These are phyloP conservation scores for Calocera viscosa DNA, from an alignment of 768 basidiomycete species.

Conservation along the genomic window DNA sequence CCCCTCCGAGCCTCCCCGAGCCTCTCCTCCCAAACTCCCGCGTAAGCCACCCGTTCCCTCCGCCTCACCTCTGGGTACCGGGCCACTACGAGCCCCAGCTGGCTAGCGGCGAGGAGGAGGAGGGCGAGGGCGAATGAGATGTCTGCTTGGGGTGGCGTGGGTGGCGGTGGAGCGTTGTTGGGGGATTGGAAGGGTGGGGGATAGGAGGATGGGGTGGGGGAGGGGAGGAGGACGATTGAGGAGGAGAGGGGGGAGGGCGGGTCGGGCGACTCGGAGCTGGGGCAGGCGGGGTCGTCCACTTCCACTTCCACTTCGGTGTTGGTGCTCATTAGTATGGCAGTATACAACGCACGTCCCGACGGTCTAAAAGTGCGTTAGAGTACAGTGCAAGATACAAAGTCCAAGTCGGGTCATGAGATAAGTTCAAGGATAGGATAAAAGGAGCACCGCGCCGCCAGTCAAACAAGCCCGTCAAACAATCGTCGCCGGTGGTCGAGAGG, in stretches of 20 bases:
- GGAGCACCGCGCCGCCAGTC: too few species aligned
- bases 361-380: too few species aligned
- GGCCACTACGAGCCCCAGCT: background rate
- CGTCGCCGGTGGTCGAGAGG: too few species aligned
- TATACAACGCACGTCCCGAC: too few species aligned
- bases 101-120: background rate
- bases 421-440: too few species aligned
- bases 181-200: background rate
- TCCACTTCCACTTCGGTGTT: too few species aligned
- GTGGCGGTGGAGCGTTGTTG: background rate
- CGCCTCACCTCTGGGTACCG: background rate
- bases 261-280: too few species aligned
- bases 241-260: background rate
- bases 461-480: too few species aligned
- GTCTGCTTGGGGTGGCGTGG: background rate
- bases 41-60: background rate
- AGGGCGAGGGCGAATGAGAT: background rate
- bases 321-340: too few species aligned
- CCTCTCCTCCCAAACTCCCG: background rate
- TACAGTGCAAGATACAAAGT: too few species aligned
- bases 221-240: background rate
- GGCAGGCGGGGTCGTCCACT: background rate
- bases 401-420: too few species aligned
- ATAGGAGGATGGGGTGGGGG: background rate
- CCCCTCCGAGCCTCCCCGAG: background rate